Conservation (phyloP, 78 protist species). For the Dictyostelium purpureum region DNA sequence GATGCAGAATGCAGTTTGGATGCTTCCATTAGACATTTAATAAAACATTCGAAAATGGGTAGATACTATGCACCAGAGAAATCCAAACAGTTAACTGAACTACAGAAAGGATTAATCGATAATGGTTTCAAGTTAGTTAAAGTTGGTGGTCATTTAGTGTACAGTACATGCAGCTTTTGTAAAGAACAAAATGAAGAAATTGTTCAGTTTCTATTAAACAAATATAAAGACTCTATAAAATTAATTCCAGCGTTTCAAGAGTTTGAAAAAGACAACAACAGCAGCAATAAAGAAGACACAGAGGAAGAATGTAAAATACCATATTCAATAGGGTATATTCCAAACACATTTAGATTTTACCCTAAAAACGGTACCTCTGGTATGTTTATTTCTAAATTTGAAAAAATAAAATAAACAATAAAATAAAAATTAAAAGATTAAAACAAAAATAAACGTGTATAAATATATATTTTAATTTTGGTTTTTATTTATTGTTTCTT, state of each 20-base stretch:
- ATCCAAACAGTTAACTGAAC: neutral
- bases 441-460: neutral
- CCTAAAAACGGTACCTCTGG: slow-evolving; percentile 80
- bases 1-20: slow-evolving; percentile 91
- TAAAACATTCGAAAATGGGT: slow-evolving; percentile 39
- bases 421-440: too few relatives aligned
- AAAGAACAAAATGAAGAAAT: slow-evolving; percentile 83
- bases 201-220: slow-evolving; percentile 49
- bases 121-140: slow-evolving; percentile 61
- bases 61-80: slow-evolving; percentile 19
- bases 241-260: slow-evolving; percentile 34
- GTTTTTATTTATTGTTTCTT: neutral
- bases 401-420: slow-evolving; percentile 9
- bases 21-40: slow-evolving; percentile 80
- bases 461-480: neutral
- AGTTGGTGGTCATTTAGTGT: slow-evolving; percentile 83
- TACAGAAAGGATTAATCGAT: slow-evolving; percentile 68
- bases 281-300: neutral
- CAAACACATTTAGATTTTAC: slow-evolving; percentile 72
- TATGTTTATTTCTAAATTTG: slow-evolving; percentile 67
- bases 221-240: neutral
- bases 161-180: slow-evolving; percentile 83
- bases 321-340: slow-evolving; percentile 28
- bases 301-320: too few relatives aligned
- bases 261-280: neutral